Evolutionary conservation across 2,329 filamentous ascomycete species (phyloP).

Genomic region (Sporothrix pallida): DNA sequence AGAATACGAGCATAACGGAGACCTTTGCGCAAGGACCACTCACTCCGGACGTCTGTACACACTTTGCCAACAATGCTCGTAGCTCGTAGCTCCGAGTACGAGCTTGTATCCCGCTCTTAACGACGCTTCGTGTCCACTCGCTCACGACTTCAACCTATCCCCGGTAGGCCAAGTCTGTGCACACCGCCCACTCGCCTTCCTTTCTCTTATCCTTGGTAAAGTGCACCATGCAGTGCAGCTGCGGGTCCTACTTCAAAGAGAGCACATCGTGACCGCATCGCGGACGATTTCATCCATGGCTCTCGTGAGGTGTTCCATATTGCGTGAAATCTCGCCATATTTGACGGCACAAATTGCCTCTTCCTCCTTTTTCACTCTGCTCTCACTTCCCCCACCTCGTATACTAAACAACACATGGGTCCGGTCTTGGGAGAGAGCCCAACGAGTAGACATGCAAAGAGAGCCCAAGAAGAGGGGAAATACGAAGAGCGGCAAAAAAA

Average conservation of each 20-base stretch:
- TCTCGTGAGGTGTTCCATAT: neutral
- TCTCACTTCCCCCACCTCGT: neutral
- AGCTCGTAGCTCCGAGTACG: neutral
- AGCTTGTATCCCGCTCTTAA: neutral
- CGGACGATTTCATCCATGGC: neutral
- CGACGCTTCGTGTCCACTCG: too few species aligned
- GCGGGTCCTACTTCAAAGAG: neutral
- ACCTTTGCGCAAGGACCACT: neutral
- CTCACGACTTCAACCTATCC: too few species aligned
- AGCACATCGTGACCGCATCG: neutral
- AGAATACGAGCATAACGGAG: neutral
- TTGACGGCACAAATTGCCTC: neutral
- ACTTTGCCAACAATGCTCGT: too few species aligned
- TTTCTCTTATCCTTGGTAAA: neutral
- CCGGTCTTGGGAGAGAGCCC: neutral
- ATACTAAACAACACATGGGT: neutral
- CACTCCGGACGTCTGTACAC: neutral
- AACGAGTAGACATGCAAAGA: neutral
- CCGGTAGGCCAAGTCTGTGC: too few species aligned
- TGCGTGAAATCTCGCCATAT: neutral
- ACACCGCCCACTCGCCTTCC: neutral
- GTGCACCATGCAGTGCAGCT: neutral
- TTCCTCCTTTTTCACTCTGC: neutral
- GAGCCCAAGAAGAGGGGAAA: constrained; percentile 1
- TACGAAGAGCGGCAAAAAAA: neutral